These are phyloP conservation scores for Maudiozyma humilis DNA, from an alignment of 1,139 yeast species.

Conservation along the genomic window DNA sequence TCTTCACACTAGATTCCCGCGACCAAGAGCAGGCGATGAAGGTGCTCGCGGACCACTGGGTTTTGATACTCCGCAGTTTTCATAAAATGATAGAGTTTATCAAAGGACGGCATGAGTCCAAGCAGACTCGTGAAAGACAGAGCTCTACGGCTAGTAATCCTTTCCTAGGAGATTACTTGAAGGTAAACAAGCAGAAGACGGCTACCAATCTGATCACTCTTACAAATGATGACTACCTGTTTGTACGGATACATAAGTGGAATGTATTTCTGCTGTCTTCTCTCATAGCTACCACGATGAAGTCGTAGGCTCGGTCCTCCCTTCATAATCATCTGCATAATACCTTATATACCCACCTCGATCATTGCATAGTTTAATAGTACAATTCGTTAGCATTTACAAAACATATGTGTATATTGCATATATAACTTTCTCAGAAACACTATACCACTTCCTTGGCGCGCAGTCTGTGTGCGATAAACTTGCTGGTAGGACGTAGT, in stretches of 20 bases:
- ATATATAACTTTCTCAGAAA: too few species aligned
- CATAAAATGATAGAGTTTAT: conserved; percentile 44
- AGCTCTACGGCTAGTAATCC: conserved; percentile 41
- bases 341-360: too few species aligned
- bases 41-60: conserved; percentile 50
- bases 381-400: background rate
- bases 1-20: conserved; percentile 56
- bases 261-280: conserved; percentile 41
- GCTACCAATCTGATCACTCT: conserved; percentile 55
- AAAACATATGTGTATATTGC: background rate
- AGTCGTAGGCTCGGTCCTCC: too few species aligned
- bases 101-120: conserved; percentile 37
- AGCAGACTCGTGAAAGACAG: conserved; percentile 32
- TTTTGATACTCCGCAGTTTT: conserved; percentile 44
- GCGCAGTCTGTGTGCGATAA: conserved; percentile 19
- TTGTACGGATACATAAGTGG: conserved; percentile 61
- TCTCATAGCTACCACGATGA: conserved; percentile 8
- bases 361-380: too few species aligned
- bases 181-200: conserved; percentile 43
- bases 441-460: conserved; percentile 1
- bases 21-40: conserved; percentile 28
- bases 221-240: conserved; percentile 51
- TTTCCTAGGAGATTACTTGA: conserved; percentile 30
- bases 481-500: conserved; percentile 28
- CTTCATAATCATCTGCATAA: too few species aligned